These are phyloP conservation scores for Fusarium graminum DNA, from an alignment of 2,329 filamentous ascomycete species.

Conservation along the genomic window DNA sequence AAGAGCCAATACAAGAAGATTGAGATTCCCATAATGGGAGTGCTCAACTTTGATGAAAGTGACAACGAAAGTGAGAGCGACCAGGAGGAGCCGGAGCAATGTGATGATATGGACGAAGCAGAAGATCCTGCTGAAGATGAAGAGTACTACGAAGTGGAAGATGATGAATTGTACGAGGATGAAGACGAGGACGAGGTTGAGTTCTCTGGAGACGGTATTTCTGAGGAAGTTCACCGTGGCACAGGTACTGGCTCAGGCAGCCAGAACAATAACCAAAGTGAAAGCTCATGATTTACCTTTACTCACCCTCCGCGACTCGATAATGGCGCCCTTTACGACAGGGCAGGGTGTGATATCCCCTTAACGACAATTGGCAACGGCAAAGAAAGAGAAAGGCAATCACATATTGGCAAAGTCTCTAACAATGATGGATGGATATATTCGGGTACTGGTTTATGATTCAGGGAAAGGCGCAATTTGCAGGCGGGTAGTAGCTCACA, in stretches of 20 bases:
- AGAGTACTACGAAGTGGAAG: slow-evolving; percentile 49
- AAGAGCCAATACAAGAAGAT: slow-evolving; percentile 62
- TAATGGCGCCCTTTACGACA: slow-evolving; percentile 6
- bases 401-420: slow-evolving; percentile 28
- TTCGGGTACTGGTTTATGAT: slow-evolving; percentile 33
- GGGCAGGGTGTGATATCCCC: slow-evolving; percentile 22
- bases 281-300: slow-evolving; percentile 43
- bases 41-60: slow-evolving; percentile 60
- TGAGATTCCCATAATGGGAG: slow-evolving; percentile 61
- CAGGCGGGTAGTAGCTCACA: slow-evolving; percentile 40
- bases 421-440: slow-evolving; percentile 36
- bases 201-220: slow-evolving; percentile 47
- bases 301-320: slow-evolving; percentile 16
- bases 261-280: slow-evolving; percentile 45
- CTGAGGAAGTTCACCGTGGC: slow-evolving; percentile 48
- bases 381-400: slow-evolving; percentile 42
- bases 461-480: slow-evolving; percentile 42
- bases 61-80: slow-evolving; percentile 58
- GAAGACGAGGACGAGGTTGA: slow-evolving; percentile 46
- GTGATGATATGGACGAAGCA: slow-evolving; percentile 48
- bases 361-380: slow-evolving; percentile 48
- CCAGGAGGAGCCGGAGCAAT: slow-evolving; percentile 46
- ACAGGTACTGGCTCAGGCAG: slow-evolving; percentile 49
- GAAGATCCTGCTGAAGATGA: slow-evolving; percentile 45
- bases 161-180: slow-evolving; percentile 48